These are phyloP conservation scores for Byssoonygena ceratinophila DNA, from an alignment of 2,329 filamentous ascomycete species.

Conservation along the genomic window DNA sequence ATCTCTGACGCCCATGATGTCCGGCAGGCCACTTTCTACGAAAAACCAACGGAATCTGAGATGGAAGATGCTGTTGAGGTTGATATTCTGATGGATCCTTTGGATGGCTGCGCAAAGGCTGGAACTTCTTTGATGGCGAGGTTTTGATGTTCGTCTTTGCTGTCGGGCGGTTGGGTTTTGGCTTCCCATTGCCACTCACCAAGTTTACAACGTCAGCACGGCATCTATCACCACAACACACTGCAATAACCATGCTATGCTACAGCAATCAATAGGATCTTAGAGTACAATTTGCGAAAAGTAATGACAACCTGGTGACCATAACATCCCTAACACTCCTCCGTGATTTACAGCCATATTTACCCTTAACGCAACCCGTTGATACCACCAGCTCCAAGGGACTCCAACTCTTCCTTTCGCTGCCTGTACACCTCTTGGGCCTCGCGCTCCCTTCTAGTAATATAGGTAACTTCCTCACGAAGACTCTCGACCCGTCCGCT, in stretches of 20 bases:
- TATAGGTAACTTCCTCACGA: conserved; percentile 70
- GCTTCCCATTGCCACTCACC: conserved; percentile 14
- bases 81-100: conserved; percentile 18
- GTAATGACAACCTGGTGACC: background rate
- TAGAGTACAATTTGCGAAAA: background rate
- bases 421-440: conserved; percentile 76
- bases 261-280: background rate
- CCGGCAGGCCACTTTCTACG: conserved; percentile 2
- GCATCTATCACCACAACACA: background rate
- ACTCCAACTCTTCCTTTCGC: conserved; percentile 66
- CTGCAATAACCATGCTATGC: too few species aligned
- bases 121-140: conserved; percentile 9
- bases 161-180: conserved; percentile 3
- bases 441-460: conserved; percentile 74
- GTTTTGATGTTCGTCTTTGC: background rate
- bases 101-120: conserved; percentile 4
- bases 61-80: conserved; percentile 19
- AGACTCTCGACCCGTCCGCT: conserved; percentile 60
- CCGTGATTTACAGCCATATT: background rate
- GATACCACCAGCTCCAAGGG: conserved; percentile 36
- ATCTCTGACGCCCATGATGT: conserved; percentile 47
- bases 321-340: conserved; percentile 1
- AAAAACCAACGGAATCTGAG: conserved; percentile 8
- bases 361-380: conserved; percentile 24
- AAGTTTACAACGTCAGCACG: background rate